Base-by-base conservation (phyloP, 148 eudicot genomes). In the Talinum fruticosum region DNA sequence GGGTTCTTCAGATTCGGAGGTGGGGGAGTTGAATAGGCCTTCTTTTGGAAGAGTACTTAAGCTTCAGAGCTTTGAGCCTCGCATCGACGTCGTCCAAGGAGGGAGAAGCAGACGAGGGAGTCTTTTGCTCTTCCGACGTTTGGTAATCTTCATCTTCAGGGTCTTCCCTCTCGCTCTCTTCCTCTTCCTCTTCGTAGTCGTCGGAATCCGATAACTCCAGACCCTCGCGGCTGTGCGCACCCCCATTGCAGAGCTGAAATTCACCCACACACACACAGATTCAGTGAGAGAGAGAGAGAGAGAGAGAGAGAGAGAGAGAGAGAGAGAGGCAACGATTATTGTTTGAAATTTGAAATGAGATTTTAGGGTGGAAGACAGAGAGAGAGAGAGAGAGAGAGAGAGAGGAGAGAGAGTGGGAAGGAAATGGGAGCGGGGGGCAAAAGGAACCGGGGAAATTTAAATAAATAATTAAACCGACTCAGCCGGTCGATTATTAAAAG, bases 201-300 rank as follows among this genome's bases (percentile, higher is more conserved):
- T 87, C 90, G 15, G 91, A 84, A 24, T 89, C 94, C 6, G 96
- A 87, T 26, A 91, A 86, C 26, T 91, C 91, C 7, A 89, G 79
- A 1, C 89, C 95, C 32, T 91, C 92, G 36, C 95, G 92, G 66
- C 95, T 91, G 32, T 89, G 87, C 14, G 95, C 84, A 32, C 69
- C 88, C 36, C 96, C 96, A 91, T 91, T 53, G 64, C 28, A 44
- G 80, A 37, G 26, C 24, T 44, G 82, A 53, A 34, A n/a, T n/a
- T 41, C 13, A 41, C 8, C 13, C 44, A 32, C 38, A 69, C 73
- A 74, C 44, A 45, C 32, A 35, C 67, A 66, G 23, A n/a, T 32
- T 41, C 5, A 2, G 5, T 12, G 34, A 29, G 34, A 41, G 47
- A 41, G 47, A 8, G 47, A 10, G 47, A 10, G 47, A 10, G 7